These are phyloP conservation scores for Cordyceps farinosa DNA, from an alignment of 2,329 filamentous ascomycete genomes.

Conservation along the genomic window DNA sequence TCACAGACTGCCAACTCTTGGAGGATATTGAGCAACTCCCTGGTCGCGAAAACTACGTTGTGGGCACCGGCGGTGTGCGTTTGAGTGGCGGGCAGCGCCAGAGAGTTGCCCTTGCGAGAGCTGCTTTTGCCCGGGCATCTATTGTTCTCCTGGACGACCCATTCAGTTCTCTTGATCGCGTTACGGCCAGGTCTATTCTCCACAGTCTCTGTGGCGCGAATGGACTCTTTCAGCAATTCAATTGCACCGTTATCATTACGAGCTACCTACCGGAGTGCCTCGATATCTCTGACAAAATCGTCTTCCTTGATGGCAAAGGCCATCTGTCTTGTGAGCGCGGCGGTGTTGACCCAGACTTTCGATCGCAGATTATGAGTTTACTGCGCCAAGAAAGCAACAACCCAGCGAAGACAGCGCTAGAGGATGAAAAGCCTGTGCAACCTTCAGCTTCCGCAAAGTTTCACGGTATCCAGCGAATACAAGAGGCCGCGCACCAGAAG, in stretches of 20 bases:
- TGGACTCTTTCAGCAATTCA: not conserved
- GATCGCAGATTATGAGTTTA: not conserved
- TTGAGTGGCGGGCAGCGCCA: slow-evolving; percentile 10
- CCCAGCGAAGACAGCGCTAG: too few species aligned
- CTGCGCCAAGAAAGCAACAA: not conserved
- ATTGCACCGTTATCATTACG: not conserved
- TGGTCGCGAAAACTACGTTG: not conserved
- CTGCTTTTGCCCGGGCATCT: not conserved
- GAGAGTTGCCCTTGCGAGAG: not conserved
- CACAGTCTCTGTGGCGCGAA: not conserved
- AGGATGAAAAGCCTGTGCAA: too few species aligned
- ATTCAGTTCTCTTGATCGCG: not conserved
- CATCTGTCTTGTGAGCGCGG: not conserved
- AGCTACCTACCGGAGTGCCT: not conserved
- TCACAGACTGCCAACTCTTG: not conserved
- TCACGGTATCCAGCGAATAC: too few species aligned
- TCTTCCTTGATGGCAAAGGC: not conserved
- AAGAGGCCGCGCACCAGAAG: too few species aligned
- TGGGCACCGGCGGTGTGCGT: not conserved
- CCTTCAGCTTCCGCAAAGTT: too few species aligned
- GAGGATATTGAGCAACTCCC: not conserved
- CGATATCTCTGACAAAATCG: not conserved
- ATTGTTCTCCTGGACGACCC: not conserved
- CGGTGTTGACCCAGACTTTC: not conserved
- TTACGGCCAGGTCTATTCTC: not conserved